Conservation (phyloP, 179 eudicot genomes). For the Monotropa hypopitys region DNA sequence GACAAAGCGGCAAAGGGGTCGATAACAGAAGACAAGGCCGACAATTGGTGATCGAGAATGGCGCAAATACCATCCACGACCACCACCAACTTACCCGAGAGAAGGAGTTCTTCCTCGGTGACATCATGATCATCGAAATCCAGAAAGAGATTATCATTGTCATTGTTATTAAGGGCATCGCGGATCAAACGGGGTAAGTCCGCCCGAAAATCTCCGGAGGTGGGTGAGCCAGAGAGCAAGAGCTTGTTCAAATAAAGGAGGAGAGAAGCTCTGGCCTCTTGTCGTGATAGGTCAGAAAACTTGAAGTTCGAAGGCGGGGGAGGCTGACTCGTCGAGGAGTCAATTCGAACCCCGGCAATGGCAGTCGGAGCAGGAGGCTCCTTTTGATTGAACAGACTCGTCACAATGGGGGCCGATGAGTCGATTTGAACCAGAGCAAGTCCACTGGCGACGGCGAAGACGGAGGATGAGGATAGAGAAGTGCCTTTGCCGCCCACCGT, state of each 20-base stretch:
- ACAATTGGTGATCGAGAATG: conserved; percentile 39
- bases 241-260: conserved; percentile 39
- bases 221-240: conserved; percentile 23
- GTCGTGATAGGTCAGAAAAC: conserved; percentile 29
- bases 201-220: conserved; percentile 19
- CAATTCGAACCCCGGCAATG: no score
- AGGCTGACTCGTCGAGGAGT: not conserved
- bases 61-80: conserved; percentile 44
- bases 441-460: conserved; percentile 38
- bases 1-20: conserved; percentile 62
- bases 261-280: conserved; percentile 55
- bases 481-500: conserved; percentile 69
- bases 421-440: conserved; percentile 38
- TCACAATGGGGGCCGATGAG: conserved; percentile 41
- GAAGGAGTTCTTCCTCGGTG: conserved; percentile 18
- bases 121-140: conserved; percentile 20
- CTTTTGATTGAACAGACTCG: conserved; percentile 16
- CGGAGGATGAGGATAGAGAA: conserved; percentile 46
- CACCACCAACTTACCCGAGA: conserved; percentile 24
- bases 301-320: conserved; percentile 18
- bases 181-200: conserved; percentile 19
- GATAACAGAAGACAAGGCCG: conserved; percentile 28
- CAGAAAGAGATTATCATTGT: not conserved
- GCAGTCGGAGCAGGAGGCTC: no score
- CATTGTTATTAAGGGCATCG: conserved; percentile 18